These are phyloP conservation scores for Phialophora expanda DNA, from an alignment of 2,329 filamentous ascomycete species.

Conservation along the genomic window DNA sequence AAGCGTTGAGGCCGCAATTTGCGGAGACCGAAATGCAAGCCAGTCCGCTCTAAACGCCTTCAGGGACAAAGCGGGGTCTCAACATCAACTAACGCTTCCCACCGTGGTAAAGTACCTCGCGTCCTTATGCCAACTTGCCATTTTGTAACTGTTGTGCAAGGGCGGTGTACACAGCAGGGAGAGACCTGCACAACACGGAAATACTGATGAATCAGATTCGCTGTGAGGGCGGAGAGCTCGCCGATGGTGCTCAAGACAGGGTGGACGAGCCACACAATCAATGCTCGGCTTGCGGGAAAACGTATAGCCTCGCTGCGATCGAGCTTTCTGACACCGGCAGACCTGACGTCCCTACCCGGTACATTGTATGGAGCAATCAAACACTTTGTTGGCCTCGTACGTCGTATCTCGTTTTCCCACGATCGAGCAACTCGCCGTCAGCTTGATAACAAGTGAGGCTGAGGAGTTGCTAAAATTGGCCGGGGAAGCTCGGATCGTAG, in stretches of 20 bases:
- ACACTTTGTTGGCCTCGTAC: not conserved
- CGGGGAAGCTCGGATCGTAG: constrained; percentile 11
- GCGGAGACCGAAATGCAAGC: constrained; percentile 19
- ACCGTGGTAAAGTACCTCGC: constrained; percentile 16
- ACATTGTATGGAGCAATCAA: not conserved
- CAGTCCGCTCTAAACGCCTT: constrained; percentile 5
- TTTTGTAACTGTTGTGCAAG: not conserved
- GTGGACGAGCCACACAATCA: not conserved
- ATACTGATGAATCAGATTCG: not conserved
- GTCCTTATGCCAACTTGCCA: not conserved
- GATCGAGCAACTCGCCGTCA: not conserved
- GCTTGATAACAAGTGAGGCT: constrained; percentile 7
- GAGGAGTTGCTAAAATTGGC: constrained; percentile 18
- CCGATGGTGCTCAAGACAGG: not conserved
- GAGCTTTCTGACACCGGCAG: not conserved
- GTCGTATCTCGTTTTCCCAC: constrained; percentile 19
- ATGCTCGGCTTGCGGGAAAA: constrained; percentile 3
- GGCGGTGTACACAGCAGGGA: constrained; percentile 12
- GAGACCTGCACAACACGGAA: not conserved
- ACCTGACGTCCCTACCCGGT: not conserved
- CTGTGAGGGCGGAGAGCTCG: not conserved
- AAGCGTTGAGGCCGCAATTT: constrained; percentile 17
- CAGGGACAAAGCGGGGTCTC: constrained; percentile 11
- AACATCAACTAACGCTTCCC: constrained; percentile 17
- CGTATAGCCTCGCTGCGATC: constrained; percentile 7